Percentiles rank a stretch among this genome's conserved stretches.
These are phyloP conservation scores for Sambucus nigra DNA, from an alignment of 129 eudicot species.

Conservation along the genomic window DNA sequence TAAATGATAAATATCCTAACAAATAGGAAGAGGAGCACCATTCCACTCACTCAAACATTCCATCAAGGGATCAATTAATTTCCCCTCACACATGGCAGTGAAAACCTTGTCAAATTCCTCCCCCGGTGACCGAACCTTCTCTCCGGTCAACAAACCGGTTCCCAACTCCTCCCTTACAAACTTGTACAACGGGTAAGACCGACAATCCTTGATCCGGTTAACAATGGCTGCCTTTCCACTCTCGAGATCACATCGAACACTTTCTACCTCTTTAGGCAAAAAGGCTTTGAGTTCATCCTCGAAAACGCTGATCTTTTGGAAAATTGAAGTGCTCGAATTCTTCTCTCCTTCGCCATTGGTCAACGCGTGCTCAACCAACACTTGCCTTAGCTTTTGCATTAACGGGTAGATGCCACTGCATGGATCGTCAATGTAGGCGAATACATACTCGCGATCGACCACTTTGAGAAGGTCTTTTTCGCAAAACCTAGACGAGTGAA, in stretches of 20 bases:
- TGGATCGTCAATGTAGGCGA: conserved; percentile 52
- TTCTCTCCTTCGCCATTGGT: conserved; percentile 30
- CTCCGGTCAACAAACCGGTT: conserved; percentile 48
- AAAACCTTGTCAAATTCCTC: conserved; percentile 65
- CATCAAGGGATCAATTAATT: conserved; percentile 58
- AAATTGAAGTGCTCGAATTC: conserved; percentile 37
- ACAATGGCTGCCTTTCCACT: conserved; percentile 24
- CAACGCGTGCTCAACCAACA: conserved; percentile 49
- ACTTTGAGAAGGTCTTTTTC: conserved; percentile 46
- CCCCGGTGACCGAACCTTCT: conserved; percentile 44
- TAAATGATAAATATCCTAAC: conserved; percentile 6
- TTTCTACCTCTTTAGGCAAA: conserved; percentile 52
- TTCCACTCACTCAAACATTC: conserved; percentile 65
- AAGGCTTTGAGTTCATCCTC: conserved; percentile 51
- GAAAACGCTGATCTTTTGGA: conserved; percentile 48
- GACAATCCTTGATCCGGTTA: conserved; percentile 50
- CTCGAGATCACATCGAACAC: conserved; percentile 32
- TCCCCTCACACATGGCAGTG: conserved; percentile 44
- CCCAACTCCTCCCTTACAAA: conserved; percentile 43
- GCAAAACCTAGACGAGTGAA: conserved; percentile 46
- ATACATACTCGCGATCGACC: conserved; percentile 54
- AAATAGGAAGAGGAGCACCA: conserved; percentile 65
- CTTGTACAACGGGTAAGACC: conserved; percentile 57
- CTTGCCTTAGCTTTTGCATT: conserved; percentile 63
- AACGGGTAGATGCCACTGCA: conserved; percentile 46